A percentile compares a stretch with the other conserved stretches of the same genome.
Conservation (phyloP, 2,329 filamentous ascomycete genomes). For the Taxawa tesnikishii region DNA sequence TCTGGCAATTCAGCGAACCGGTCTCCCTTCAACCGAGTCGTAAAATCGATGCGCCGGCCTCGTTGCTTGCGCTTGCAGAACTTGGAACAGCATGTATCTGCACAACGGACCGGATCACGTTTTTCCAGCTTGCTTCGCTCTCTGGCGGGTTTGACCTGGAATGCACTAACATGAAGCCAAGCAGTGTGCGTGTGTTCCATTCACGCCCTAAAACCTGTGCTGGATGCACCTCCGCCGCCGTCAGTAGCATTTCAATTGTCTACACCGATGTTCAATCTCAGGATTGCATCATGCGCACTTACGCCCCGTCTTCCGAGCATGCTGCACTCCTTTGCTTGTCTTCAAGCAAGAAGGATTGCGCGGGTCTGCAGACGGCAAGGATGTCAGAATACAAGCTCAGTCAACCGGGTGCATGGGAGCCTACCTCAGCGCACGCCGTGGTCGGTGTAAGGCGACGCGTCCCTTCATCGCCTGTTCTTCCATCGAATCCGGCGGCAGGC, state of each 20-base stretch:
- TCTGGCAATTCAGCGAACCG: constrained; percentile 43
- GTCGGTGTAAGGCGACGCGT: constrained; percentile 44
- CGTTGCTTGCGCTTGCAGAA: no score
- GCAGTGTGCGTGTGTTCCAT: constrained; percentile 49
- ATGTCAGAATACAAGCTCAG: constrained; percentile 41
- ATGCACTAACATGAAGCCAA: constrained; percentile 41
- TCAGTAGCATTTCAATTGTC: constrained; percentile 52
- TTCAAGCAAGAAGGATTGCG: constrained; percentile 19
- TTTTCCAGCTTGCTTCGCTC: not conserved
- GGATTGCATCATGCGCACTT: constrained; percentile 54
- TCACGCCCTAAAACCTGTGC: constrained; percentile 37
- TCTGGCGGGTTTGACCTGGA: constrained; percentile 35
- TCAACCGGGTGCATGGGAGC: constrained; percentile 55
- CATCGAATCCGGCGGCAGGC: constrained; percentile 9
- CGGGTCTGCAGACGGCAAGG: constrained; percentile 27
- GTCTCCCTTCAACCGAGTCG: no score
- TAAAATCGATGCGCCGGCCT: no score
- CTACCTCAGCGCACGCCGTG: constrained; percentile 46
- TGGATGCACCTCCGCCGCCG: constrained; percentile 40
- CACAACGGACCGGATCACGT: constrained; percentile 29
- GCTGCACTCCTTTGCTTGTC: constrained; percentile 42
- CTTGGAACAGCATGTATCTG: no score
- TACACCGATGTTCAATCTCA: constrained; percentile 49
- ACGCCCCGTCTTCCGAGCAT: constrained; percentile 40
- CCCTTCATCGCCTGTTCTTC: constrained; percentile 8